A percentile compares a stretch with the other conserved stretches of the same genome.
Conservation (phyloP, 2,329 filamentous ascomycete genomes). For the Beauveria sp. region DNA sequence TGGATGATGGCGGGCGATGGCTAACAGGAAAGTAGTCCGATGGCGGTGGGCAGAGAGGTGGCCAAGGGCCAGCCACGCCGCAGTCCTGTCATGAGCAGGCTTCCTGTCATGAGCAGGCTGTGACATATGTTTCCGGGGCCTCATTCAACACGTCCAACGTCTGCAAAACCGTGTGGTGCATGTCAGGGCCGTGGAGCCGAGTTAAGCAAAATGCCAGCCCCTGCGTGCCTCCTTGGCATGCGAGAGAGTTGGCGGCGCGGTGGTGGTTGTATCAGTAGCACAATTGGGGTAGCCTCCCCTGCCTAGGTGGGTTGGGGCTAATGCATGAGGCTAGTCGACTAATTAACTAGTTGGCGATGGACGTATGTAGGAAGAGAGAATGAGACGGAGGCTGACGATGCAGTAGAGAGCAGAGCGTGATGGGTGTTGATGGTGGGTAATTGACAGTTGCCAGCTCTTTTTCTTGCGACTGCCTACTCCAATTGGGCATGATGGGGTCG, state of each 20-base stretch:
- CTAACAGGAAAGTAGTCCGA: not conserved
- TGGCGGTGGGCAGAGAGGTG: not conserved
- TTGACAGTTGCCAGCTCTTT: too few species aligned
- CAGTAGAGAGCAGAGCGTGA: not conserved
- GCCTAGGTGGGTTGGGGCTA: not conserved
- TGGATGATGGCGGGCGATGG: not conserved
- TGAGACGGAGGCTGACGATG: not conserved
- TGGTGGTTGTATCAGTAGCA: not conserved
- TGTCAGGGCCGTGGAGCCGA: slow-evolving; percentile 8
- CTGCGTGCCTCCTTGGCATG: not conserved
- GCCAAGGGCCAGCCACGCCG: not conserved
- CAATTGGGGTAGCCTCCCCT: not conserved
- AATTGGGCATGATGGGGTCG: too few species aligned
- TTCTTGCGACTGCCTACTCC: too few species aligned
- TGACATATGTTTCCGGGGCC: not conserved
- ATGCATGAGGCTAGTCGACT: not conserved
- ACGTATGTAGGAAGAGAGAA: not conserved
- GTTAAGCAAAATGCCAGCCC: not conserved
- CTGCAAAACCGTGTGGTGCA: slow-evolving; percentile 2
- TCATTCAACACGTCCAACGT: slow-evolving; percentile 4
- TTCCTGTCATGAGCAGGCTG: slow-evolving; percentile 3
- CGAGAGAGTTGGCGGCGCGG: not conserved
- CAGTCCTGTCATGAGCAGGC: not conserved
- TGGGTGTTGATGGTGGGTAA: not conserved
- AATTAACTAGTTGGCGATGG: not conserved